A percentile compares a stretch with the other conserved stretches of the same genome.
phyloP scores from a whole-genome alignment of 371 early-diverging fungal species.

The Apophysomyces sp. region DNA sequence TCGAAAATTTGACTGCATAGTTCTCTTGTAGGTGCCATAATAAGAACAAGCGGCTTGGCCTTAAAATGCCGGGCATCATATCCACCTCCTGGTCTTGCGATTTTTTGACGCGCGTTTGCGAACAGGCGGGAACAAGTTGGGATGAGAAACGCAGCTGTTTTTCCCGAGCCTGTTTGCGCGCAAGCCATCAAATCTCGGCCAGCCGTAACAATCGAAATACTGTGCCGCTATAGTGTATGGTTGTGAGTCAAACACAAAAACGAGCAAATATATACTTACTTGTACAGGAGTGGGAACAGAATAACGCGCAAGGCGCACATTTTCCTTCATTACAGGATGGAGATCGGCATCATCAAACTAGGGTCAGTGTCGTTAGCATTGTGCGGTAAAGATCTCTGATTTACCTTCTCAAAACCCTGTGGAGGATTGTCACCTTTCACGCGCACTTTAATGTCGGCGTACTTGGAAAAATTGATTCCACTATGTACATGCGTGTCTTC shows the following conservation, averaged over 20 bases:
- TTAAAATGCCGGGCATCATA: conserved; percentile 22
- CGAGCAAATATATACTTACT: conserved; percentile 15
- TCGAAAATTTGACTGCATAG: conserved; percentile 47
- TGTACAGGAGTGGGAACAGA: conserved; percentile 72
- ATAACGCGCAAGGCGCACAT: conserved; percentile 58
- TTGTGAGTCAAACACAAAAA: neutral
- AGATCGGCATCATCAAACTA: conserved; percentile 53
- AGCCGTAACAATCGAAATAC: conserved; percentile 63
- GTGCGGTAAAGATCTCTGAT: neutral
- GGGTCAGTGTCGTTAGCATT: neutral
- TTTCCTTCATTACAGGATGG: conserved; percentile 52
- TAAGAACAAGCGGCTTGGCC: conserved; percentile 35
- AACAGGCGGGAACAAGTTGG: conserved; percentile 53
- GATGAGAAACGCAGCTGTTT: conserved; percentile 72
- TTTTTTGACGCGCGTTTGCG: conserved; percentile 21
- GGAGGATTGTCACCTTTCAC: conserved; percentile 51
- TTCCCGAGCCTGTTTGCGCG: conserved; percentile 83
- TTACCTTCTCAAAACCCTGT: conserved; percentile 36
- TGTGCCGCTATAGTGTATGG: conserved; percentile 44
- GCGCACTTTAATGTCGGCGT: conserved; percentile 51
- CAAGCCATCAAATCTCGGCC: conserved; percentile 77
- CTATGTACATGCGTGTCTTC: conserved; percentile 38
- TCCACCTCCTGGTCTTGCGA: conserved; percentile 17
- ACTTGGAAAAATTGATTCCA: conserved; percentile 63
- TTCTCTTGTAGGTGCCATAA: conserved; percentile 49